A percentile compares a stretch with the other conserved stretches of the same genome.
Evolutionary conservation across 345 rosid genomes (phyloP).

Genomic region (Populus simonii): DNA sequence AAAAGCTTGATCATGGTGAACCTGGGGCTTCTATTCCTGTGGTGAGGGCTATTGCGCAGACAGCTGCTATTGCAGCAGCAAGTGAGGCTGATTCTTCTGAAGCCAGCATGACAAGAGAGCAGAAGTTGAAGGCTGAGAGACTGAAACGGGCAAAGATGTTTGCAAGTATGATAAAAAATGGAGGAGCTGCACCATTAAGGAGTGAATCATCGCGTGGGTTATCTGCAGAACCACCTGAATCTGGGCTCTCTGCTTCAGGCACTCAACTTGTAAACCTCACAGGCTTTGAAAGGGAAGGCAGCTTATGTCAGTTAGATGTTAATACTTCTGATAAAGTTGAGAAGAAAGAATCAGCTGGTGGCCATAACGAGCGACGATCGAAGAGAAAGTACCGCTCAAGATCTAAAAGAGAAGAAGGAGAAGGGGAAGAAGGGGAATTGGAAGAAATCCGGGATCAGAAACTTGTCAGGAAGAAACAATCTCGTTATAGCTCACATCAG

Average conservation of each 20-base stretch:
- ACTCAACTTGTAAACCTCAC: conserved; percentile 20
- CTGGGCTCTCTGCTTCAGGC: conserved; percentile 45
- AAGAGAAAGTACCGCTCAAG: conserved; percentile 73
- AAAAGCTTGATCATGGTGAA: conserved; percentile 27
- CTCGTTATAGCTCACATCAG: conserved; percentile 40
- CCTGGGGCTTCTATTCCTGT: conserved; percentile 38
- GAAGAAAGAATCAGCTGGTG: conserved; percentile 39
- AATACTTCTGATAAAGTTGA: conserved; percentile 23
- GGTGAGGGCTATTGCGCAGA: conserved; percentile 43
- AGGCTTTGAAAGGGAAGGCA: conserved; percentile 49
- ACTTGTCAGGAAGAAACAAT: conserved; percentile 41
- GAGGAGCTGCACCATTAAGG: conserved; percentile 51
- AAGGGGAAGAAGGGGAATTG: conserved; percentile 36
- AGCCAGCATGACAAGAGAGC: conserved; percentile 59
- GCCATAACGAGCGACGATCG: conserved; percentile 49
- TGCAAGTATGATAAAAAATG: conserved; percentile 68
- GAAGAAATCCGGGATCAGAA: conserved; percentile 42
- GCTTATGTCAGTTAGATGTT: conserved; percentile 39
- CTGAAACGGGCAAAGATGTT: conserved; percentile 94
- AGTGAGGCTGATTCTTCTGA: conserved; percentile 72
- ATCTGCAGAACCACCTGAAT: conserved; percentile 55
- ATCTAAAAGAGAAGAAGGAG: conserved; percentile 41
- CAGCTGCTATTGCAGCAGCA: conserved; percentile 56
- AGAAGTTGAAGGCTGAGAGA: conserved; percentile 89
- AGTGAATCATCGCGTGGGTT: conserved; percentile 40